Base-by-base conservation (phyloP, 2,329 filamentous ascomycete species). In the Aspergillus japonicus region DNA sequence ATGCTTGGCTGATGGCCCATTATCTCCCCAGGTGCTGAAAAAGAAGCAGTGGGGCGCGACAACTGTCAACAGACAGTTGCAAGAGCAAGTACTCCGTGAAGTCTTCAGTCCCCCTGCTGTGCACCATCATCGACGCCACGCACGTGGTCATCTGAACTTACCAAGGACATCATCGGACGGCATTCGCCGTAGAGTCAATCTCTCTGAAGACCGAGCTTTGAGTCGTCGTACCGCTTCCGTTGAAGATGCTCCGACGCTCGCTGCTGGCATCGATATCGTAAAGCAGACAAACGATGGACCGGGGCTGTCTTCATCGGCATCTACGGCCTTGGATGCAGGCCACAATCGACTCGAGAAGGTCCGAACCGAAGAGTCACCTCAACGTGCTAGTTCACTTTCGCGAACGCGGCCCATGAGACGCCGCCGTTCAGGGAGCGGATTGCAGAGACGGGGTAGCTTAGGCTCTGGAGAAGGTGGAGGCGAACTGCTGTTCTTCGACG, bases 31-130 rank as follows among this genome's bases (percentile, higher is more conserved):
- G 29, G 55, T 79, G 29, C 66, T 80, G 29, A 76, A 82, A 26
- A 76, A 81, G 50, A 81, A 79, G 54, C 80, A 84, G 62, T 97
- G 94, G 93, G 93, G 94, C 7, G 92, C 92, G 16, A 97, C 93
- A 0, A 93, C 89, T 23, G 90, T 97, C 60, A 98, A 98, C 72
- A 89, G 90, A 68, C 87, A 89, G 60, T 78, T 98, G 44, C 89
- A 93, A 61, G 94, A 96, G 72, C 91, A 96, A 73, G 92, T 97
- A 0, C 89, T 97, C 70, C 91, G 92, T 44, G 93, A 97, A 72
- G 94, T 94, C 0, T 97, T 97, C 70, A 81, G 92, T 48, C 91
- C 92, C 60, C 89, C 92, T 56, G 87, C 90, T 0, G 90, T 96
- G 61, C 88, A 91, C 68, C 91, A 93, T 67, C 88, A 89, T 62